These are phyloP conservation scores for Rhizoctonia solani DNA, from an alignment of 1,284 basidiomycete species.

Conservation along the genomic window DNA sequence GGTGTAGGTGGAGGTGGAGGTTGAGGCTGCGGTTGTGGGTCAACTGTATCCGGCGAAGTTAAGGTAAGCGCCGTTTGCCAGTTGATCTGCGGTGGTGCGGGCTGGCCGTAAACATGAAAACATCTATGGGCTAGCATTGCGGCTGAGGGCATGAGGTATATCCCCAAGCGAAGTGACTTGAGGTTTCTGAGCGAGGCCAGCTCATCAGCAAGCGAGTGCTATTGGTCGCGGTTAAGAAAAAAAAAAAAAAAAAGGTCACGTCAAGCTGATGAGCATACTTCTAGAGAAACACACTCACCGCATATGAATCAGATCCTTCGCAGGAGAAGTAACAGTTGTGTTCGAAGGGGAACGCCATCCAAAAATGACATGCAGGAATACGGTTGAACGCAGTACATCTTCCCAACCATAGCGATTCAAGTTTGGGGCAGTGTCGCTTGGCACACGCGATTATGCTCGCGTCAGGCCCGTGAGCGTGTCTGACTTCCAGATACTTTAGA, in stretches of 20 bases:
- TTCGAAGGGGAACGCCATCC: slow-evolving; percentile 14
- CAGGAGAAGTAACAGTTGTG: slow-evolving; percentile 28
- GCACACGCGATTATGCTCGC: background rate
- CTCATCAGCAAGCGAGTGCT: slow-evolving; percentile 19
- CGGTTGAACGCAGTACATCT: slow-evolving; percentile 30
- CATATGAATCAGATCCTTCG: slow-evolving; percentile 25
- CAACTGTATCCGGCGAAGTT: background rate
- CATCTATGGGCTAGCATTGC: slow-evolving; percentile 21
- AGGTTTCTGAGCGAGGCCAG: slow-evolving; percentile 6
- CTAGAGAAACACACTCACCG: background rate
- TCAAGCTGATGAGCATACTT: background rate
- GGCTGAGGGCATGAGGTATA: slow-evolving; percentile 21
- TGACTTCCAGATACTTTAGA: background rate
- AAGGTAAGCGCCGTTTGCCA: slow-evolving; percentile 6
- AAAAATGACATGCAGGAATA: slow-evolving; percentile 17
- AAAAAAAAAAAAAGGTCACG: background rate
- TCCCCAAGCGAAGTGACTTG: slow-evolving; percentile 4
- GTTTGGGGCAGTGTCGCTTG: slow-evolving; percentile 3
- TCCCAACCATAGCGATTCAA: slow-evolving; percentile 7
- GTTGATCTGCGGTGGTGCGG: background rate
- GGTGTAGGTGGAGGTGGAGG: too few species aligned
- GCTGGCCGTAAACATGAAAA: slow-evolving; percentile 1
- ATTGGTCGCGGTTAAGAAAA: too few species aligned
- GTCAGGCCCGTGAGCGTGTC: slow-evolving; percentile 18
- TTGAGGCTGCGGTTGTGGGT: background rate